phyloP scores from a whole-genome alignment of 2,329 filamentous ascomycete genomes.

The Anthostomella pinea region DNA sequence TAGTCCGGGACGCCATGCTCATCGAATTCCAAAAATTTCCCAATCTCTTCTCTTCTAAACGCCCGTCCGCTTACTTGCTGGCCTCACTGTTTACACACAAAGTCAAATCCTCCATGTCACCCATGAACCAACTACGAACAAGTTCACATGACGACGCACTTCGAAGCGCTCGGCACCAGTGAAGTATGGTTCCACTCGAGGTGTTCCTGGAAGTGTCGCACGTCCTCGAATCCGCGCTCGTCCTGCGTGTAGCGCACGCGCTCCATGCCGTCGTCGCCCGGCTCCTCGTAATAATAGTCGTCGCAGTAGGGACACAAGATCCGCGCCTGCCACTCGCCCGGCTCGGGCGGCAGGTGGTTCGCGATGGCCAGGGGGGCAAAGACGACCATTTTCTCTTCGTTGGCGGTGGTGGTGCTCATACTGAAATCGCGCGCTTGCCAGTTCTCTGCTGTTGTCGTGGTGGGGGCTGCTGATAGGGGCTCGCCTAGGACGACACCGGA shows the following conservation, averaged over 20 bases:
- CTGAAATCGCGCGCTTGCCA: slow-evolving; percentile 45
- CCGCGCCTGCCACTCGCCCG: slow-evolving; percentile 50
- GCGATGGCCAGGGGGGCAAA: slow-evolving; percentile 57
- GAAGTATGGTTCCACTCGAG: slow-evolving; percentile 54
- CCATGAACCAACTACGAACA: background rate
- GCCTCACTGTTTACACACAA: background rate
- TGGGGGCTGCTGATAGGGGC: slow-evolving; percentile 20
- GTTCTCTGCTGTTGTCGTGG: slow-evolving; percentile 30
- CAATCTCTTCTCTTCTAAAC: background rate
- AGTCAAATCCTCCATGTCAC: background rate
- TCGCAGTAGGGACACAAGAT: slow-evolving; percentile 58
- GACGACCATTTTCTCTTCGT: slow-evolving; percentile 49
- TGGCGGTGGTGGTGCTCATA: slow-evolving; percentile 30
- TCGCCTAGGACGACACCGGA: background rate
- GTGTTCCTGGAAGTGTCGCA: slow-evolving; percentile 51
- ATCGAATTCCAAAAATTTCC: too few relatives aligned
- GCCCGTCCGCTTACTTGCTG: background rate
- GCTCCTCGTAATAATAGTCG: slow-evolving; percentile 46
- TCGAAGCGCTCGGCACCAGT: slow-evolving; percentile 34
- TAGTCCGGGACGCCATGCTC: too few relatives aligned
- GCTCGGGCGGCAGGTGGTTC: slow-evolving; percentile 51
- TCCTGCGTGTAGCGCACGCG: slow-evolving; percentile 45
- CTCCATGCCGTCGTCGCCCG: slow-evolving; percentile 51
- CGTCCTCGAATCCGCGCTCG: slow-evolving; percentile 46
- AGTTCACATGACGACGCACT: slow-evolving; percentile 46